Evolutionary conservation across 345 rosid genomes (phyloP).

Genomic region (Anacardium occidentale): DNA sequence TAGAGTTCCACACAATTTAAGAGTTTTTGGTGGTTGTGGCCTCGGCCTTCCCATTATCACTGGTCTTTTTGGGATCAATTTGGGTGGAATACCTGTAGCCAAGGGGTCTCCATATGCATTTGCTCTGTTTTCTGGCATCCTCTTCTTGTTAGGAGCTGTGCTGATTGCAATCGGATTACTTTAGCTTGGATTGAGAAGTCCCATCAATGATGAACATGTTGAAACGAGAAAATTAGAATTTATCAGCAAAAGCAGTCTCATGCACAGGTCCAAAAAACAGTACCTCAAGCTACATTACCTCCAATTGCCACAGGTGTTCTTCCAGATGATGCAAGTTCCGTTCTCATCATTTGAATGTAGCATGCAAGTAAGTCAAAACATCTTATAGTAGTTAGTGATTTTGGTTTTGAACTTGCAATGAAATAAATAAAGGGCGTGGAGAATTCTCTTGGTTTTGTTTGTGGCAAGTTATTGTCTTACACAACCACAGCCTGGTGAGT

Average conservation of each 20-base stretch:
- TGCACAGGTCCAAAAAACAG: slow-evolving; percentile 43
- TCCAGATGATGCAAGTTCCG: slow-evolving; percentile 41
- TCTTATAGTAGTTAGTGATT: background rate
- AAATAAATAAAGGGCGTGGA: background rate
- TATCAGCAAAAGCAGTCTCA: slow-evolving; percentile 64
- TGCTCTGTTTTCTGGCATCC: slow-evolving; percentile 40
- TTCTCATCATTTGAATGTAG: slow-evolving; percentile 37
- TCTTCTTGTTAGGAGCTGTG: slow-evolving; percentile 40
- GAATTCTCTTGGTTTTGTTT: too few species aligned
- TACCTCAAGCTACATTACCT: slow-evolving; percentile 37
- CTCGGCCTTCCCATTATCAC: slow-evolving; percentile 55
- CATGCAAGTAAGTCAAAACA: background rate
- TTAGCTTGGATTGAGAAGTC: slow-evolving; percentile 59
- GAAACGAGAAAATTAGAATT: slow-evolving; percentile 51
- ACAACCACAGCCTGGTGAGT: too few species aligned
- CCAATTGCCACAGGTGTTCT: slow-evolving; percentile 35
- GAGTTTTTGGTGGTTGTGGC: slow-evolving; percentile 70
- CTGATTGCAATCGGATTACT: slow-evolving; percentile 43
- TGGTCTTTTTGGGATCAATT: slow-evolving; percentile 63
- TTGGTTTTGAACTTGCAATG: background rate
- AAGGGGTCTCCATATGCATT: slow-evolving; percentile 45
- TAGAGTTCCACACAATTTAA: slow-evolving; percentile 58
- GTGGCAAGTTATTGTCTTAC: too few species aligned
- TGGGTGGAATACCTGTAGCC: slow-evolving; percentile 69
- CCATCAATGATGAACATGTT: slow-evolving; percentile 41